These are phyloP conservation scores for Penicillium psychrofluorescens DNA, from an alignment of 495 filamentous ascomycete species.

Conservation along the genomic window DNA sequence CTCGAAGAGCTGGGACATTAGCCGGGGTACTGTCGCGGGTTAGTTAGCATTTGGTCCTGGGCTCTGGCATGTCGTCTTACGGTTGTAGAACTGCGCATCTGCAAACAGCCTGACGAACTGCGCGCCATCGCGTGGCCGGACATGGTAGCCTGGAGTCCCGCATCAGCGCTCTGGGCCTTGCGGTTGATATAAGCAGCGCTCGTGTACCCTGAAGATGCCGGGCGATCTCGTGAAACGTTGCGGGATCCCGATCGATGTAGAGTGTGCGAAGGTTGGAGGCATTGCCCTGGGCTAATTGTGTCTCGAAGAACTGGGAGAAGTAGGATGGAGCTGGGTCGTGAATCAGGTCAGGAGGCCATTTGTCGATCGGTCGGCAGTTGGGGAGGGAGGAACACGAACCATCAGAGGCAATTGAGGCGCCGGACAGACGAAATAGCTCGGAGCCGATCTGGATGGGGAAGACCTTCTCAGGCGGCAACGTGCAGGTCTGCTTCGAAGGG, in stretches of 20 bases:
- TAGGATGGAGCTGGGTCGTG: slow-evolving; percentile 80
- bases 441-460: slow-evolving; percentile 94
- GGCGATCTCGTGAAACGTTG: slow-evolving; percentile 82
- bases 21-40: slow-evolving; percentile 60
- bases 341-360: slow-evolving; percentile 15
- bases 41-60: background rate
- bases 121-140: slow-evolving; percentile 70
- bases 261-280: slow-evolving; percentile 59
- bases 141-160: slow-evolving; percentile 60
- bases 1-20: slow-evolving; percentile 91
- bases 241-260: slow-evolving; percentile 92
- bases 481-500: slow-evolving; percentile 4
- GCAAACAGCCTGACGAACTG: slow-evolving; percentile 91
- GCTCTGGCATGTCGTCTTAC: slow-evolving; percentile 34
- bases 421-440: slow-evolving; percentile 84
- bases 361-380: background rate
- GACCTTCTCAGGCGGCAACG: slow-evolving; percentile 55
- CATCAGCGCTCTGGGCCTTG: slow-evolving; percentile 3
- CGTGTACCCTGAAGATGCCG: slow-evolving; percentile 73
- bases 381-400: slow-evolving; percentile 43
- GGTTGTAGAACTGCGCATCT: slow-evolving; percentile 90
- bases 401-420: slow-evolving; percentile 92
- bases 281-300: slow-evolving; percentile 63
- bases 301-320: slow-evolving; percentile 89
- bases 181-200: background rate